Evolutionary conservation across 2,329 filamentous ascomycete species (phyloP).

Genomic region (Gliomastix tumulicola): DNA sequence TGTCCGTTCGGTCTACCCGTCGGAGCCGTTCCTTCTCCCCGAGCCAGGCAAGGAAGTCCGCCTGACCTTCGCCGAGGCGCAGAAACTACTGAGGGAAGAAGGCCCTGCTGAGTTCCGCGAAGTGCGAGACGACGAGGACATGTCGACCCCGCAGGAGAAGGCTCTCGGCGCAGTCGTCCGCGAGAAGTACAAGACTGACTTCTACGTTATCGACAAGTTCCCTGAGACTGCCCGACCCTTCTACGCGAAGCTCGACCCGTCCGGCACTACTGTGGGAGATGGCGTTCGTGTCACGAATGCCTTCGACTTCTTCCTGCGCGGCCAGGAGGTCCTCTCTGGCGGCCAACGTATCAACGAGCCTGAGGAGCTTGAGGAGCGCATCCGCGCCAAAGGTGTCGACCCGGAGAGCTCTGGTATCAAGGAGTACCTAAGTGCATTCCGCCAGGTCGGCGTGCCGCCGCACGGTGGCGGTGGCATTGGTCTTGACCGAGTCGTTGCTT

Average conservation of each 20-base stretch:
- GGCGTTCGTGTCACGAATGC: conserved; percentile 48
- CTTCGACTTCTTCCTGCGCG: conserved; percentile 83
- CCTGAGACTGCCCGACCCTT: conserved; percentile 85
- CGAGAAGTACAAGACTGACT: conserved; percentile 88
- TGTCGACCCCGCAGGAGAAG: conserved; percentile 77
- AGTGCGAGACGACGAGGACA: conserved; percentile 70
- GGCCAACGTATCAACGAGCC: conserved; percentile 88
- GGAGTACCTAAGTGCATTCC: conserved; percentile 81
- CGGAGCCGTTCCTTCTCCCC: conserved; percentile 70
- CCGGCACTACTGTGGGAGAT: conserved; percentile 43
- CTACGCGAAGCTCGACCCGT: conserved; percentile 76
- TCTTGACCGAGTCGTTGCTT: conserved; percentile 75
- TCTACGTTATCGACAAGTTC: conserved; percentile 96
- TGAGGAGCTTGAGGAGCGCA: conserved; percentile 66
- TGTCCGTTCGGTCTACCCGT: conserved; percentile 67
- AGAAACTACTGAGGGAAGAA: conserved; percentile 69
- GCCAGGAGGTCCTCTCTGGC: conserved; percentile 87
- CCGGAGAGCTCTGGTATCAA: conserved; percentile 70
- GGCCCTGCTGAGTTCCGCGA: conserved; percentile 61
- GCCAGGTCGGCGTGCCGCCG: conserved; percentile 75
- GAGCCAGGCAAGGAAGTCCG: conserved; percentile 67
- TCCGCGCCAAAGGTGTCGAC: conserved; percentile 75
- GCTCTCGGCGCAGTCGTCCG: conserved; percentile 82
- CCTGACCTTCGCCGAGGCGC: conserved; percentile 71
- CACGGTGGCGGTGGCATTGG: conserved; percentile 89